Percentiles rank a stretch among this genome's conserved stretches.
These are phyloP conservation scores for Ocimum tenuiflorum DNA, from an alignment of 257 asterid genomes.

Conservation along the genomic window DNA sequence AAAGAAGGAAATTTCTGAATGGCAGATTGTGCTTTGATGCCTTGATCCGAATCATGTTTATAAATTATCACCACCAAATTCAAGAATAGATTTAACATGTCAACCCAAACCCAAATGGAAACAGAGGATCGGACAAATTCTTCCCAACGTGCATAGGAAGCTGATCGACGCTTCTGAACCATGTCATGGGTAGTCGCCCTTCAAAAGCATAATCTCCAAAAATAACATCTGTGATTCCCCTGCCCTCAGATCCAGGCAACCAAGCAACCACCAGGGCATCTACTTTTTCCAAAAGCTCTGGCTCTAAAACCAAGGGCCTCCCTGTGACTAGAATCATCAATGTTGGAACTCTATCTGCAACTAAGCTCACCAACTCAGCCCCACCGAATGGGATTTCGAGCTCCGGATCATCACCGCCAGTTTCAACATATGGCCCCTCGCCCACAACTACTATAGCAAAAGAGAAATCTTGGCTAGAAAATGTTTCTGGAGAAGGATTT, in stretches of 20 bases:
- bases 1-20: not conserved
- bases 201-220: constrained; percentile 64
- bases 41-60: not conserved
- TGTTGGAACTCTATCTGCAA: constrained; percentile 69
- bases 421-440: constrained; percentile 74
- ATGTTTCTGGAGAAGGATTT: constrained; percentile 51
- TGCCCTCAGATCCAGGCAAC: constrained; percentile 84
- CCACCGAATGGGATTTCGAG: constrained; percentile 60
- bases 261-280: constrained; percentile 68
- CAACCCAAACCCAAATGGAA: constrained; percentile 75
- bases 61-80: not conserved
- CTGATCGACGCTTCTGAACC: constrained; percentile 70
- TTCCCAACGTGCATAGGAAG: constrained; percentile 44
- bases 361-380: constrained; percentile 42
- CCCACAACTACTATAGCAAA: constrained; percentile 71
- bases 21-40: not conserved
- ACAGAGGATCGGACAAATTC: constrained; percentile 51
- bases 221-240: constrained; percentile 66
- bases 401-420: constrained; percentile 60
- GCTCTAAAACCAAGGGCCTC: constrained; percentile 66
- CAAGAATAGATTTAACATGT: constrained; percentile 20
- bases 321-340: constrained; percentile 64
- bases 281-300: constrained; percentile 44
- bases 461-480: constrained; percentile 49
- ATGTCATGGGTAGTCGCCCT: constrained; percentile 70